A percentile compares a stretch with the other conserved stretches of the same genome.
Conservation (phyloP, 306 rosid genomes). For the Cicer pinnatifidum region DNA sequence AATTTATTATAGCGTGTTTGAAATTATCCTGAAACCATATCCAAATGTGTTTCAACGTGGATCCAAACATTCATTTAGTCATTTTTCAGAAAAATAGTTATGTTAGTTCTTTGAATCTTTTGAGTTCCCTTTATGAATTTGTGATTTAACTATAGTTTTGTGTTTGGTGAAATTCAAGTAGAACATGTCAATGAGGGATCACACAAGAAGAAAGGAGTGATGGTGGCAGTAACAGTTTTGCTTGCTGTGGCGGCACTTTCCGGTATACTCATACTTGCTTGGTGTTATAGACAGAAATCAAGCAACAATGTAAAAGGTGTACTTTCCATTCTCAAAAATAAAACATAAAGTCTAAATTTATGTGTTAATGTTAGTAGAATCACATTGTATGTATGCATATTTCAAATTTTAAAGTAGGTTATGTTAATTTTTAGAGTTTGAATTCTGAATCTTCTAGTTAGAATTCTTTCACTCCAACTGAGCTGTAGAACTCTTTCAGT, state of each 20-base stretch:
- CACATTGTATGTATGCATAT: neutral
- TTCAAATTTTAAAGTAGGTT: too few relatives aligned
- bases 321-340: neutral
- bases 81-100: neutral
- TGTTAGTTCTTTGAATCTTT: conserved; percentile 5
- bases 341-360: neutral
- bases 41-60: neutral
- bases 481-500: too few relatives aligned
- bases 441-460: too few relatives aligned
- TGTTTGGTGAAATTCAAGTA: conserved; percentile 36
- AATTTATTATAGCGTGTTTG: neutral
- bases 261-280: conserved; percentile 32
- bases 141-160: conserved; percentile 37
- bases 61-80: neutral
- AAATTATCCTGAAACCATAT: neutral
- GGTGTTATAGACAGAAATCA: conserved; percentile 43
- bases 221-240: conserved; percentile 39
- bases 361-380: conserved; percentile 11
- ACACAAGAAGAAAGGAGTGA: conserved; percentile 43
- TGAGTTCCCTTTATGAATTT: neutral
- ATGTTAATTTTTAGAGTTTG: too few relatives aligned
- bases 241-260: conserved; percentile 21
- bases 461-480: too few relatives aligned
- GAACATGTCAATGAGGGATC: conserved; percentile 26
- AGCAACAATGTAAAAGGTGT: conserved; percentile 35